Evolutionary conservation across 306 rosid species (phyloP).

Genomic region (Pyrus pyrifolia): DNA sequence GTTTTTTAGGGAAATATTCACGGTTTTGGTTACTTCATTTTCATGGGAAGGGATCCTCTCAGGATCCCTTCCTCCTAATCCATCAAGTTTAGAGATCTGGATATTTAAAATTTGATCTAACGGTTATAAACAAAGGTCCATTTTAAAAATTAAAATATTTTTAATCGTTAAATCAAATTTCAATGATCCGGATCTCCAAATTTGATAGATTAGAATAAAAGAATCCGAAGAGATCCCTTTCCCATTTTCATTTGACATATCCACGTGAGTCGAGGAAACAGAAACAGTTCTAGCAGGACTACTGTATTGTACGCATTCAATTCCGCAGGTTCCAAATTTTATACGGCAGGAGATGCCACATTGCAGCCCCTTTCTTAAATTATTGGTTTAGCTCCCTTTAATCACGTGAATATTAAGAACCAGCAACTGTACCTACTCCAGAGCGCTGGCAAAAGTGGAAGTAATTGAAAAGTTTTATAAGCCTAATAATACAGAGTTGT

Average conservation of each 20-base stretch:
- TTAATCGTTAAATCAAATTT: no score
- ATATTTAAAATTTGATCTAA: rapidly evolving
- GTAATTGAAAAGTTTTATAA: not conserved
- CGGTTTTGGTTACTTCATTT: no score
- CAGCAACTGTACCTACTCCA: not conserved
- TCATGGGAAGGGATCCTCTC: no score
- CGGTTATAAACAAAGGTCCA: no score
- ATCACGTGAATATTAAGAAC: not conserved
- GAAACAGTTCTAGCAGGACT: not conserved
- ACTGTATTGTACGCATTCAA: not conserved
- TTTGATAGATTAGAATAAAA: rapidly evolving
- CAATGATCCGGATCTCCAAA: rapidly evolving
- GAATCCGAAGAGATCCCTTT: no score
- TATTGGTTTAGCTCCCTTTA: not conserved
- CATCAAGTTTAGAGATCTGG: rapidly evolving
- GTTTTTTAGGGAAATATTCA: no score
- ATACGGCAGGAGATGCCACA: not conserved
- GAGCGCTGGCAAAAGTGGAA: not conserved
- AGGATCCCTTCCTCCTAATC: no score
- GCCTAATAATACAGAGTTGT: not conserved
- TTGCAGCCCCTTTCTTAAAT: no score
- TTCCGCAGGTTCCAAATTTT: not conserved
- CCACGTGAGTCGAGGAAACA: not conserved
- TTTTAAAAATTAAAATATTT: no score
- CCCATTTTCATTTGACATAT: no score